phyloP scores from a whole-genome alignment of 2,329 filamentous ascomycete genomes.

The Arthroderma uncinatum region DNA sequence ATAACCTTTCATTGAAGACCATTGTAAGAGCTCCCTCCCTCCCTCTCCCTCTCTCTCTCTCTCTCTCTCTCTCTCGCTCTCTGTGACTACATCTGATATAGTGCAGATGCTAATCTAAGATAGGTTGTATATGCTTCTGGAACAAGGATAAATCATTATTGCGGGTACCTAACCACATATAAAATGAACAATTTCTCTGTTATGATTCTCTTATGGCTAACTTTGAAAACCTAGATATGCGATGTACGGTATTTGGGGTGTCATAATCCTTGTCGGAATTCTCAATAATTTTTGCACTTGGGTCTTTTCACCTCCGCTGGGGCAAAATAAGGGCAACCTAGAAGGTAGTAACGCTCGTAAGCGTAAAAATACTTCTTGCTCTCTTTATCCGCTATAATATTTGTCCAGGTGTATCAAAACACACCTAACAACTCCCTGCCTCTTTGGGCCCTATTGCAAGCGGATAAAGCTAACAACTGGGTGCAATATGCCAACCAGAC shows the following conservation, averaged over 20 bases:
- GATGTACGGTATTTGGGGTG: conserved; percentile 11
- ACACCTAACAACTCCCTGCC: conserved; percentile 9
- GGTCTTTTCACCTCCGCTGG: not conserved
- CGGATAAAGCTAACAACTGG: conserved; percentile 33
- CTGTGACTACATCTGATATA: not conserved
- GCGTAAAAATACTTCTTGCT: not conserved
- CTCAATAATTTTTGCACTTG: conserved; percentile 1
- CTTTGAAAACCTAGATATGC: conserved; percentile 4
- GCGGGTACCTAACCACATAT: conserved; percentile 23
- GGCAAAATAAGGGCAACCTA: conserved; percentile 12
- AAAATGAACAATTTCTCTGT: not conserved
- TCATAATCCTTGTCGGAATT: conserved; percentile 7
- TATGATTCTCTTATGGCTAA: not conserved
- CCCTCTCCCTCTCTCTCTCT: no score
- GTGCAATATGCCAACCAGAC: conserved; percentile 38
- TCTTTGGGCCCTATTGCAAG: conserved; percentile 24
- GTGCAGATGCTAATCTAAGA: not conserved
- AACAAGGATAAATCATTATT: conserved; percentile 27
- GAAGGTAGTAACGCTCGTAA: not conserved
- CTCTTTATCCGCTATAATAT: not conserved
- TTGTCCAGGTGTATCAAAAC: conserved; percentile 6
- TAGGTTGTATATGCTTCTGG: conserved; percentile 21
- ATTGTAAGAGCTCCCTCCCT: conserved; percentile 7
- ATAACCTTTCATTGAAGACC: conserved; percentile 8
- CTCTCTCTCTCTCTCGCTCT: no score